These are phyloP conservation scores for Galerina marginata DNA, from an alignment of 768 basidiomycete species.

Conservation along the genomic window DNA sequence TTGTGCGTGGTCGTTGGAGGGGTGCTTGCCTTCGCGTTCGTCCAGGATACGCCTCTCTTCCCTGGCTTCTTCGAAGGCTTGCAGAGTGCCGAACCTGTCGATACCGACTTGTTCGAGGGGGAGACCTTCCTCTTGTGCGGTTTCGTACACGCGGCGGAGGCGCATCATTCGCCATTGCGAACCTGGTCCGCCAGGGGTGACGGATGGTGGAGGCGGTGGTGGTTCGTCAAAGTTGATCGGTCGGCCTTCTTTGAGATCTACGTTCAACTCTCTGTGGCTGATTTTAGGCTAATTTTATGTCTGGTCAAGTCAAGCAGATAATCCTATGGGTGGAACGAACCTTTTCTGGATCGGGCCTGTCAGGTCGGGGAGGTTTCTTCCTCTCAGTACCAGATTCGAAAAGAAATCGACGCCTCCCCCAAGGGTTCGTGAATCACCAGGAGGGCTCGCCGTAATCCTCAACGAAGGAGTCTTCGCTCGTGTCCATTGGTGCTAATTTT, in stretches of 20 bases:
- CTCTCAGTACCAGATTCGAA: conserved; percentile 78
- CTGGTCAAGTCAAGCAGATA: neutral
- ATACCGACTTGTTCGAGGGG: conserved; percentile 79
- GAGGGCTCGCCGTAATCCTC: conserved; percentile 69
- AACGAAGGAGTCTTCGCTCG: conserved; percentile 55
- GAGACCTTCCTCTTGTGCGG: conserved; percentile 82
- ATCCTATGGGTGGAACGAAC: conserved; percentile 40
- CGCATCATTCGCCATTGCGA: conserved; percentile 99
- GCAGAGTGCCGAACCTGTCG: conserved; percentile 86
- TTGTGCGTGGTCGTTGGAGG: conserved; percentile 30
- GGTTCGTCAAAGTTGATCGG: conserved; percentile 44
- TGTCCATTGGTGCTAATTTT: conserved; percentile 29
- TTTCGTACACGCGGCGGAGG: conserved; percentile 86
- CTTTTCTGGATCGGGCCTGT: conserved; percentile 74
- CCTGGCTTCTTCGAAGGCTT: conserved; percentile 87
- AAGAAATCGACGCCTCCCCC: conserved; percentile 86
- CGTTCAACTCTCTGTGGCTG: conserved; percentile 68
- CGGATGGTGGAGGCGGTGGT: conserved; percentile 49
- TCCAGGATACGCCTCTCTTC: conserved; percentile 88
- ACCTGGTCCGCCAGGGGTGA: conserved; percentile 87
- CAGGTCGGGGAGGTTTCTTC: conserved; percentile 65
- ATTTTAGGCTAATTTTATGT: conserved; percentile 53
- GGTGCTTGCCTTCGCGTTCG: conserved; percentile 69
- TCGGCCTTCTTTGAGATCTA: conserved; percentile 53
- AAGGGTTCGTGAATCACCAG: conserved; percentile 48